Evolutionary conservation across 768 basidiomycete species (phyloP).

Genomic region (Lactarius hatsudake): DNA sequence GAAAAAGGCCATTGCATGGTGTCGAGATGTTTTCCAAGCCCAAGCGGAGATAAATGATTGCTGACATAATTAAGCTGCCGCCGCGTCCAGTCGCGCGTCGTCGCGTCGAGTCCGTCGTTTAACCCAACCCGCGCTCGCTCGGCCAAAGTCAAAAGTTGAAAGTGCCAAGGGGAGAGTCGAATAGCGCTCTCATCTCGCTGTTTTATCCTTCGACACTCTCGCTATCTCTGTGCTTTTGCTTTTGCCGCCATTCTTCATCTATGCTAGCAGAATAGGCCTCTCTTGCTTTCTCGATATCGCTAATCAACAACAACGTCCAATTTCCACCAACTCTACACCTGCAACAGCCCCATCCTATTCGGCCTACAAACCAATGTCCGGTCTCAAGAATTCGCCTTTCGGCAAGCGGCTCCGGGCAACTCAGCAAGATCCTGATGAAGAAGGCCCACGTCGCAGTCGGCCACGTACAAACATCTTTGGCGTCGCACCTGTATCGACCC

Average conservation of each 20-base stretch:
- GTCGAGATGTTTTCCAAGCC: neutral
- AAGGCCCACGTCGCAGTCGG: slow-evolving; percentile 49
- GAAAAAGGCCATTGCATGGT: neutral
- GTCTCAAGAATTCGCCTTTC: slow-evolving; percentile 81
- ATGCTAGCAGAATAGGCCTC: slow-evolving; percentile 21
- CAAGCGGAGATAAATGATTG: slow-evolving; percentile 8
- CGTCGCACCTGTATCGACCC: slow-evolving; percentile 46
- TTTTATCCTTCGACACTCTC: neutral
- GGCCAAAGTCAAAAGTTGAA: neutral
- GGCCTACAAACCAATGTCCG: slow-evolving; percentile 49
- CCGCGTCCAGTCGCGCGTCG: slow-evolving; percentile 22
- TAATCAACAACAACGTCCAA: slow-evolving; percentile 22
- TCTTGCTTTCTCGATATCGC: slow-evolving; percentile 21
- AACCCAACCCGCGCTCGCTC: slow-evolving; percentile 6
- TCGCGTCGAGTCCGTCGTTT: slow-evolving; percentile 17
- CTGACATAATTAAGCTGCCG: slow-evolving; percentile 21
- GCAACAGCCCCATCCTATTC: slow-evolving; percentile 19
- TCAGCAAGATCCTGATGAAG: slow-evolving; percentile 59
- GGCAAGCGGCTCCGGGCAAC: slow-evolving; percentile 78
- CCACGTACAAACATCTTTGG: slow-evolving; percentile 56
- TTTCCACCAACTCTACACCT: slow-evolving; percentile 27
- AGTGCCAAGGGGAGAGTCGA: neutral
- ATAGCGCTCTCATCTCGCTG: neutral
- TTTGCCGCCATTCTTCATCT: slow-evolving; percentile 6
- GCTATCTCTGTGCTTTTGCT: neutral